phyloP scores from a whole-genome alignment of 2,329 filamentous ascomycete species.

The Aulographum hederae region DNA sequence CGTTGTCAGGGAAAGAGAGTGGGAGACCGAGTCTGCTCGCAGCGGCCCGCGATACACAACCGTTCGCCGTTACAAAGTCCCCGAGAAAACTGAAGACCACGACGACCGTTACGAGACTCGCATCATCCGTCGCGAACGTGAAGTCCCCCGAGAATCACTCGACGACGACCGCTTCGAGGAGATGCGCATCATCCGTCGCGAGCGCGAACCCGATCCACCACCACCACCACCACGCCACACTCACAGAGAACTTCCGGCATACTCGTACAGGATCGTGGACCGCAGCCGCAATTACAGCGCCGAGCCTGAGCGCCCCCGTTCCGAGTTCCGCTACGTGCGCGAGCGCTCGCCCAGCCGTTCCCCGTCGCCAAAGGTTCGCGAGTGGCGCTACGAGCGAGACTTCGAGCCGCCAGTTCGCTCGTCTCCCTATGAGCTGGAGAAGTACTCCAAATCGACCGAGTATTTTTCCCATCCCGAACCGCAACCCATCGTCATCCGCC shows the following conservation, averaged over 20 bases:
- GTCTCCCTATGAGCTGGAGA: slow-evolving; percentile 26
- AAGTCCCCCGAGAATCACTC: slow-evolving; percentile 4
- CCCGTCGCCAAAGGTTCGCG: background rate
- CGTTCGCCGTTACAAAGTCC: slow-evolving; percentile 41
- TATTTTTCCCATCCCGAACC: slow-evolving; percentile 29
- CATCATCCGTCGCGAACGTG: slow-evolving; percentile 21
- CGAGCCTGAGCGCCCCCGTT: background rate
- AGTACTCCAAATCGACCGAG: slow-evolving; percentile 34
- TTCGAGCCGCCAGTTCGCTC: slow-evolving; percentile 8
- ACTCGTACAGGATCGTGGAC: slow-evolving; percentile 21
- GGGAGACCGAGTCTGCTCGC: slow-evolving; percentile 18
- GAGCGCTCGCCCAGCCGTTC: background rate
- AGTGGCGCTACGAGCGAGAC: slow-evolving; percentile 3
- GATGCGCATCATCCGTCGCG: slow-evolving; percentile 8
- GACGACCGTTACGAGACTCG: slow-evolving; percentile 31
- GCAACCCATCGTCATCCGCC: slow-evolving; percentile 30
- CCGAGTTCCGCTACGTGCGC: background rate
- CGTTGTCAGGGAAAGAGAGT: slow-evolving; percentile 28
- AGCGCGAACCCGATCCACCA: slow-evolving; percentile 15
- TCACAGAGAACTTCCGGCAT: no score
- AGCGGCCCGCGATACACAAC: slow-evolving; percentile 29
- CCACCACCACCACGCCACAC: slow-evolving; percentile 7
- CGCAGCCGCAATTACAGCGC: slow-evolving; percentile 7
- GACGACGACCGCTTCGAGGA: slow-evolving; percentile 3
- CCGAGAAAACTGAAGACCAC: slow-evolving; percentile 23